Evolutionary conservation across 495 filamentous ascomycete genomes (phyloP), one percentile per base, ranked within the genome.

Genomic region (Rhypophila decipiens): DNA sequence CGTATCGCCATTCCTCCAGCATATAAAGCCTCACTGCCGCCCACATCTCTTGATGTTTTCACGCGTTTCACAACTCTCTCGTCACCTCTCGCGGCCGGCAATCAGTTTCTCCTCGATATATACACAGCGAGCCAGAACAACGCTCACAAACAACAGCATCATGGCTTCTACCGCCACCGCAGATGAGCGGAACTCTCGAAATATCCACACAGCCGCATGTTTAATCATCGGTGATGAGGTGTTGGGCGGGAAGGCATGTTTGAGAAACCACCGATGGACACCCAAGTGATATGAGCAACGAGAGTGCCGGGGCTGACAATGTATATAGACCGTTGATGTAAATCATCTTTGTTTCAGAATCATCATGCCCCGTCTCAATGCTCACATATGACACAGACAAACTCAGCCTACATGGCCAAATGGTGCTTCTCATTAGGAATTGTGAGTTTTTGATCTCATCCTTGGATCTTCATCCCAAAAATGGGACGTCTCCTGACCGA

Each of bases 141-240:
- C 42, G 19, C 35, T 39, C 24, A 2, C 40, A 38, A 24, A 24
- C 13, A 42, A 24, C 8, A 2, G 42, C 46, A 59, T 74, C 51
- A 86, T 85, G 58, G 44, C 43, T 5, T 35, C 52, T 5, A 27
- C 21, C 3, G 74, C 78, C 68, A 77, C 73, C 48, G 69, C 70
- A 12, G 62, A 70, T 23, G 73, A 79, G 51, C 66, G 74, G 47
- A 72, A 72, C 42, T 76, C 76, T 54, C 74, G 72, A 40, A 80
- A 74, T 47, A 93, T 95, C 49, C 81, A 89, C 59, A 96, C 91
- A 40, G 93, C 93, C 23, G 93, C 87, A 48, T 95, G 89, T 60
- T 69, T 98, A 39, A 89, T 98, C 52, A 98, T 98, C 54, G 93
- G 93, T 18, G 91, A 98, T 67, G 93, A 98, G 61, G 87, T 98